Base-by-base conservation (phyloP, 176 grass and related monocot genomes). In the Otatea glauca region DNA sequence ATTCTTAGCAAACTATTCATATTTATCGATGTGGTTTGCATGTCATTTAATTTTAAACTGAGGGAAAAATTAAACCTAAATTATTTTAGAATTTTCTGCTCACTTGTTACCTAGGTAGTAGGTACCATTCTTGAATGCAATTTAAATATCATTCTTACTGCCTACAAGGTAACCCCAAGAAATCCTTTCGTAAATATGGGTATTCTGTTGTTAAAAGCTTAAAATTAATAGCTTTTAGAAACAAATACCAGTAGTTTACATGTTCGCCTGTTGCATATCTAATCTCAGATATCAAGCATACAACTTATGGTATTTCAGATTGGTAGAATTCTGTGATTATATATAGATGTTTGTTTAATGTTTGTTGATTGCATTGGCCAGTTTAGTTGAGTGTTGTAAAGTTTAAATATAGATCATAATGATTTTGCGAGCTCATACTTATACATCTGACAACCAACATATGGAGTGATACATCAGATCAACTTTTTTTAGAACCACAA, bases 251-350 rank as follows among this genome's bases (percentile, higher is more conserved):
- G 29, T 38, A 2, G 0, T 42, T 3, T 56, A 4, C 8, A 2
- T 74, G 42, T 51, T 83, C 49, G 34, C 15, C 20, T 84, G 27
- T 66, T 89, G 47, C 14, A 14, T 60, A 32, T 48, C 5, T 2
- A 56, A n/a, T 68, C 5, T 59, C 21, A 14, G 43, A 7, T 65
- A 75, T 0, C 4, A 74, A 25, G 39, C 6, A 75, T 58, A 68
- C 13, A 39, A 39, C 18, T 60, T 9, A 4, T 9, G 7, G 25
- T 17, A 2, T 69, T 54, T 70, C 13, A 47, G 37, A 76, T 25
- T 38, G 32, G 23, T 65, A 63, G 56, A 72, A 81, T 13, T 81
- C 3, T 54, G 17, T 24, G 12, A 69, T 69, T 75, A 4, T 76
- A 56, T 62, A 56, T 34, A 53, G 11, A 66, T 65, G 48, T 67